A percentile compares a stretch with the other conserved stretches of the same genome.
These are phyloP conservation scores for Pseudogymnoascus verrucosus DNA, from an alignment of 2,329 filamentous ascomycete species.

Conservation along the genomic window DNA sequence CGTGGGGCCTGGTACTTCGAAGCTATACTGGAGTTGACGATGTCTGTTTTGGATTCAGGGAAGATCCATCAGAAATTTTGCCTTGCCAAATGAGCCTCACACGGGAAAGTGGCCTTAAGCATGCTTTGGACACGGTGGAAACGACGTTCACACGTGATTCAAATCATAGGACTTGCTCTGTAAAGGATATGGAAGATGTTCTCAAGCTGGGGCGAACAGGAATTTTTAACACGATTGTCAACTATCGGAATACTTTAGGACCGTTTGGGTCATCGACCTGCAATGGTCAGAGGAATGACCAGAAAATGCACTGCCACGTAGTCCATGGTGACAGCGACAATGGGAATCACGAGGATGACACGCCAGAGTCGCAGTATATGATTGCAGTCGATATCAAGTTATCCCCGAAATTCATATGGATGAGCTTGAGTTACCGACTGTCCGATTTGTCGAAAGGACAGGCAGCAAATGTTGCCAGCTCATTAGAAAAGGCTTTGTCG, in stretches of 20 bases:
- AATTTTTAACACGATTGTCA: background rate
- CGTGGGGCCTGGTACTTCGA: slow-evolving; percentile 44
- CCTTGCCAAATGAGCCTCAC: background rate
- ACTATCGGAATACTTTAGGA: too few species aligned
- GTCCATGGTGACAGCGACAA: background rate
- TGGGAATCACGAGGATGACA: background rate
- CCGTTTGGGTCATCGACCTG: too few species aligned
- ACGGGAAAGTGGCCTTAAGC: background rate
- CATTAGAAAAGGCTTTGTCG: background rate
- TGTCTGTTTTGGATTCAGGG: slow-evolving; percentile 41
- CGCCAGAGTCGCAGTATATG: slow-evolving; percentile 1
- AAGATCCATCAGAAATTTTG: slow-evolving; percentile 21
- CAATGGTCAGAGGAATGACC: background rate
- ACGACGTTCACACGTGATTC: background rate
- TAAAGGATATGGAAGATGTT: slow-evolving; percentile 11
- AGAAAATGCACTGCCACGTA: background rate
- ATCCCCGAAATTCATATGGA: background rate
- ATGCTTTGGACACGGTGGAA: background rate
- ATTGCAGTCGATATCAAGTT: background rate
- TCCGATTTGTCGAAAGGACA: background rate
- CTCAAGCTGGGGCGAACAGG: background rate
- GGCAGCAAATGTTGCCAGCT: slow-evolving; percentile 2
- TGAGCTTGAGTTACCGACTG: background rate
- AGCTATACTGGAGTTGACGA: slow-evolving; percentile 39
- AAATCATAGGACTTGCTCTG: background rate